Evolutionary conservation across 768 basidiomycete genomes (phyloP), one percentile per base, ranked within the genome.

Genomic region (Boletus pseudopeckii): DNA sequence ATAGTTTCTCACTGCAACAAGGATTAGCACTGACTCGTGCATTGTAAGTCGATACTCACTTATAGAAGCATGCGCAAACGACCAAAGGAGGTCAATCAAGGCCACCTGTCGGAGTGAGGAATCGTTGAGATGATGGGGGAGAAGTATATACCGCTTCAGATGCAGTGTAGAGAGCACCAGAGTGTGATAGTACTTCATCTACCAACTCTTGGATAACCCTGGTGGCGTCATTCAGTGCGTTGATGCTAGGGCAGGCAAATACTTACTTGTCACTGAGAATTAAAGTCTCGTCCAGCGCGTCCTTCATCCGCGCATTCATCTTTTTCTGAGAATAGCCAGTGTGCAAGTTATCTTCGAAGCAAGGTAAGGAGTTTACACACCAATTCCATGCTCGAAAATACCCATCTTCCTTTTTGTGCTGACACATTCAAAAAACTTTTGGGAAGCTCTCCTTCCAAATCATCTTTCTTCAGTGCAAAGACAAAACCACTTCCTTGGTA

Each of bases 231-330:
- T 46, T 43, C 5, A 48, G 38, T 22, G 4, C 20, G 43, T 7
- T 10, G 7, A 9, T 36, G 5, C 24, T 15, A 11, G 4, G 34
- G 18, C 2, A 22, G 26, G 48, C 24, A 24, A 11, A 26, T 6
- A 60, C 75, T 13, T 53, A 86, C 88, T 84, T 86, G 56, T 92
- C 85, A 63, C 94, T 95, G 46, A 98, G 75, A 38, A 92, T 79
- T 48, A 97, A 72, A 1, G 90, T 84, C 68, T 98, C 96, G 53
- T 94, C 86, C n/a, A 96, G 73, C 0, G 92, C 86, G 64, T 96
- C 92, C 61, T 86, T 88, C 84, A 97, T 90, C 43, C 92, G 75
- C 0, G 90, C 84, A 65, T 94, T 95, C 72, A 90, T 76, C 63
- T 93, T 92, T 68, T 90, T 89, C 92, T 94, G 26, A 5, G 2